Conservation (phyloP, 371 early-diverging fungal species). For the Mucor mucedo region DNA sequence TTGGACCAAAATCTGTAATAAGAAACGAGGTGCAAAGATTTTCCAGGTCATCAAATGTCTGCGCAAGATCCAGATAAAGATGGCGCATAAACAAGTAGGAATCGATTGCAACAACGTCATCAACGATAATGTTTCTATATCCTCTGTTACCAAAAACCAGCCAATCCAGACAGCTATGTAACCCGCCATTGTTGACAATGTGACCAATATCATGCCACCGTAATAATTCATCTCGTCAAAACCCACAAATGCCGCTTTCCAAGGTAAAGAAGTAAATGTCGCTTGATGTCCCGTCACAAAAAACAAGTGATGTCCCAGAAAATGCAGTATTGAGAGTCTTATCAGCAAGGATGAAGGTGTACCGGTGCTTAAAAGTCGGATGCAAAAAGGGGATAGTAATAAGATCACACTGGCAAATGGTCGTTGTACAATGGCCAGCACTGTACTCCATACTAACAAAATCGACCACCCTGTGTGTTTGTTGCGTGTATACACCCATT, state of each 20-base stretch:
- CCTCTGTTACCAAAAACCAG: slow-evolving; percentile 21
- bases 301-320: slow-evolving; percentile 74
- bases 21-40: slow-evolving; percentile 90
- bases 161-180: slow-evolving; percentile 61
- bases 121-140: slow-evolving; percentile 27
- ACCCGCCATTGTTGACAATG: slow-evolving; percentile 78
- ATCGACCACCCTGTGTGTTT: slow-evolving; percentile 18
- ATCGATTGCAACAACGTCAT: slow-evolving; percentile 54
- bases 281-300: slow-evolving; percentile 94
- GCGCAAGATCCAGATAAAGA: slow-evolving; percentile 66
- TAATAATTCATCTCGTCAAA: slow-evolving; percentile 72
- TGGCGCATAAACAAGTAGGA: slow-evolving; percentile 56
- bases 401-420: slow-evolving; percentile 38
- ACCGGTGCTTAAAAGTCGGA: slow-evolving; percentile 6
- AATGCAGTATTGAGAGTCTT: slow-evolving; percentile 36
- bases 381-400: slow-evolving; percentile 24
- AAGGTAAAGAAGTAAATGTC: slow-evolving; percentile 87
- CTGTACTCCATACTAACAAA: slow-evolving; percentile 29
- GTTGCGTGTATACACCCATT: not conserved
- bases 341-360: slow-evolving; percentile 1
- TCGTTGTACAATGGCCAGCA: slow-evolving; percentile 46
- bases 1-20: slow-evolving; percentile 61
- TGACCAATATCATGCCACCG: slow-evolving; percentile 75
- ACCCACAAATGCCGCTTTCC: slow-evolving; percentile 89
- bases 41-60: slow-evolving; percentile 97